Evolutionary conservation across 352 stramenopile species (phyloP).

Genomic region (Pythium volutum): DNA sequence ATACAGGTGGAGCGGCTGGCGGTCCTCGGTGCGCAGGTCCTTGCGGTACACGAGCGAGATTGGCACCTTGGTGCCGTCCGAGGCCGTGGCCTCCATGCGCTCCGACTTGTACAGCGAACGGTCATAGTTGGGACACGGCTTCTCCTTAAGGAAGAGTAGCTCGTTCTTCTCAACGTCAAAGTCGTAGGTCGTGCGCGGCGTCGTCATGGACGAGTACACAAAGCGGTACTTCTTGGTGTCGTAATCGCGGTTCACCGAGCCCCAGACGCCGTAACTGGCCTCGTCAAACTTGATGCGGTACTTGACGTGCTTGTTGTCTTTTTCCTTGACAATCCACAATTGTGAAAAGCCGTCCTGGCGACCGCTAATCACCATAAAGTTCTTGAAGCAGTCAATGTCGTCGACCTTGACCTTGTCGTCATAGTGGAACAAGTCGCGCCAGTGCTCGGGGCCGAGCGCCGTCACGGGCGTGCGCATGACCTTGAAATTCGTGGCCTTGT

Average conservation of each 20-base stretch:
- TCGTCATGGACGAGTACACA: constrained; percentile 93
- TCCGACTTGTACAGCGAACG: constrained; percentile 90
- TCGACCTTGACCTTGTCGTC: constrained; percentile 81
- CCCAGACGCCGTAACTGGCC: constrained; percentile 84
- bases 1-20: constrained; percentile 88
- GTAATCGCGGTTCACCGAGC: constrained; percentile 83
- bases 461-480: constrained; percentile 71
- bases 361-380: constrained; percentile 84
- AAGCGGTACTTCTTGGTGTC: constrained; percentile 88
- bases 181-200: constrained; percentile 84
- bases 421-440: constrained; percentile 89
- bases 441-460: constrained; percentile 57
- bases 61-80: constrained; percentile 84
- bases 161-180: constrained; percentile 68
- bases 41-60: constrained; percentile 84
- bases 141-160: constrained; percentile 89
- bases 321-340: constrained; percentile 78
- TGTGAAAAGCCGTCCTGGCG: constrained; percentile 84
- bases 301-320: constrained; percentile 36
- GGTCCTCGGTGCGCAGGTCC: constrained; percentile 50
- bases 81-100: constrained; percentile 81
- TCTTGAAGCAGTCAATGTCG: constrained; percentile 84
- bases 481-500: constrained; percentile 93
- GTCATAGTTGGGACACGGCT: constrained; percentile 92
- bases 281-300: constrained; percentile 87